phyloP scores from a whole-genome alignment of 148 eudicot species.

The Nepenthes gracilis region DNA sequence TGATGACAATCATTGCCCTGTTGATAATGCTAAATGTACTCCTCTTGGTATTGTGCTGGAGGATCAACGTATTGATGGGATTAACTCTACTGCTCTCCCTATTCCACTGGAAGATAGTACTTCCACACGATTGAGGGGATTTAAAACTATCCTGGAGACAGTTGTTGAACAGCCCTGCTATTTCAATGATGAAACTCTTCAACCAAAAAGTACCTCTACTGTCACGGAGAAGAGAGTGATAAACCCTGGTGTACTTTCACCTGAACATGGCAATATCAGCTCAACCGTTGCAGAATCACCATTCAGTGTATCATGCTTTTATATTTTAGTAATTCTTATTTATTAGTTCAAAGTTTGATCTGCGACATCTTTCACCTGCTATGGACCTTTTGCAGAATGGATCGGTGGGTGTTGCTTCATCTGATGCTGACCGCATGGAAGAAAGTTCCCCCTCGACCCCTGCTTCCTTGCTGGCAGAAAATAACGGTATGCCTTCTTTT shows the following conservation, averaged over 20 bases:
- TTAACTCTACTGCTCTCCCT: neutral
- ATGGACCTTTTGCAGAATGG: neutral
- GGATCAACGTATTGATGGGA: neutral
- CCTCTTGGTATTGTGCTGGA: neutral
- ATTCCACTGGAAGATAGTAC: neutral
- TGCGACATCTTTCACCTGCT: constrained; percentile 2
- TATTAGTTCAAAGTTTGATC: neutral
- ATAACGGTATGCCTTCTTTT: neutral
- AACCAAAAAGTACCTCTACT: constrained; percentile 7
- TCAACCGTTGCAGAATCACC: constrained; percentile 27
- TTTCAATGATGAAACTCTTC: constrained; percentile 7
- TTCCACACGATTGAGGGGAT: constrained; percentile 11
- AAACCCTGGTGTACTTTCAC: constrained; percentile 15
- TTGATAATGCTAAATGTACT: neutral
- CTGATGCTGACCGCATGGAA: too few species aligned
- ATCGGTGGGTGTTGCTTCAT: too few species aligned
- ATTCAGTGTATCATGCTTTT: constrained; percentile 30
- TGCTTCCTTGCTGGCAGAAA: too few species aligned
- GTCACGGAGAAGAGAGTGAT: constrained; percentile 15
- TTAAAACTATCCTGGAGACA: constrained; percentile 10
- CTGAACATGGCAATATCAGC: constrained; percentile 14
- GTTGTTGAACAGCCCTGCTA: constrained; percentile 8
- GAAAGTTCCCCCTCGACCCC: neutral
- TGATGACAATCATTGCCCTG: neutral
- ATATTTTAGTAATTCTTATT: constrained; percentile 4